Evolutionary conservation across 2,329 filamentous ascomycete genomes (phyloP).

Genomic region (Phyllosticta citrichinensis): DNA sequence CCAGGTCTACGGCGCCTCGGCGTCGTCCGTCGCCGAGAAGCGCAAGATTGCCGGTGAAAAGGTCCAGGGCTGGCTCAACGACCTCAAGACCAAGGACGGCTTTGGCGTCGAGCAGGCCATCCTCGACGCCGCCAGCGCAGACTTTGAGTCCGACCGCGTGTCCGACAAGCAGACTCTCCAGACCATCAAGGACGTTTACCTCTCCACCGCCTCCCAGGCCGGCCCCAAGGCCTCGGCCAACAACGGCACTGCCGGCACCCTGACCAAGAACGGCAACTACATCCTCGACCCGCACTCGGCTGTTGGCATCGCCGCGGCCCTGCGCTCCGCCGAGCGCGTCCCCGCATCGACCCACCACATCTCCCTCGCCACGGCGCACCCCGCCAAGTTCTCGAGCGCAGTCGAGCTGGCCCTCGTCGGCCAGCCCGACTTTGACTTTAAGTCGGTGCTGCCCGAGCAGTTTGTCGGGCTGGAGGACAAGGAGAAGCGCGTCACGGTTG

Average conservation of each 20-base stretch:
- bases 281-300: constrained; percentile 89
- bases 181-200: constrained; percentile 36
- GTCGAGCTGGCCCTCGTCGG: constrained; percentile 69
- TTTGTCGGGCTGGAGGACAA: constrained; percentile 69
- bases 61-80: constrained; percentile 63
- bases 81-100: constrained; percentile 48
- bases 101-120: constrained; percentile 64
- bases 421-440: constrained; percentile 65
- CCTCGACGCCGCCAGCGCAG: constrained; percentile 56
- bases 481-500: constrained; percentile 61
- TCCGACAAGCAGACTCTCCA: constrained; percentile 43
- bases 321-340: constrained; percentile 48
- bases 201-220: constrained; percentile 35
- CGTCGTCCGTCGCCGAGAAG: constrained; percentile 31
- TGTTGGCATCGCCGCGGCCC: constrained; percentile 69
- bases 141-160: constrained; percentile 72
- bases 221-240: constrained; percentile 23
- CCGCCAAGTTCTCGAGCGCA: constrained; percentile 83
- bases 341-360: constrained; percentile 54
- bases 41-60: constrained; percentile 54
- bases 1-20: constrained; percentile 44
- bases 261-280: constrained; percentile 45
- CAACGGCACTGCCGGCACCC: constrained; percentile 34
- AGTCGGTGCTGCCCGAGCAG: constrained; percentile 67
- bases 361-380: constrained; percentile 85